Conservation (phyloP, 2,329 filamentous ascomycete species). For the Atkinsonella texensis region DNA sequence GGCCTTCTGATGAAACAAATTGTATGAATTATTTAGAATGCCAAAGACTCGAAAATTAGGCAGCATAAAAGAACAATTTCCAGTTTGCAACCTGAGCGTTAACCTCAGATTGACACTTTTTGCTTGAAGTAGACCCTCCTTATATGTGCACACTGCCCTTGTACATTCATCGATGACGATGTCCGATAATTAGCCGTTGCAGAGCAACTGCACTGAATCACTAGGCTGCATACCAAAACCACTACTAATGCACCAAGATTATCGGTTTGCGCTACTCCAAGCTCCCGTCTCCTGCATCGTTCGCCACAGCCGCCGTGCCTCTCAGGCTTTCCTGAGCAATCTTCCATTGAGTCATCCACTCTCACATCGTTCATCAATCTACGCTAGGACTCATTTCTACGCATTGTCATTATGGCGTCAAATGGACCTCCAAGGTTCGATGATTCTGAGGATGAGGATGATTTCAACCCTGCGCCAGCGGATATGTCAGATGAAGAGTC, state of each 20-base stretch:
- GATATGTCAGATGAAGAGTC: constrained; percentile 54
- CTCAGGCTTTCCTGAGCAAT: neutral
- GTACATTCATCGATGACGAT: neutral
- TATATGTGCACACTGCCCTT: no score
- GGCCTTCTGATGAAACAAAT: no score
- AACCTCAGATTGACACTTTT: no score
- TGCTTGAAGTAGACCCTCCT: no score
- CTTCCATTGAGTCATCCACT: neutral
- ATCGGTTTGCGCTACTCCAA: neutral
- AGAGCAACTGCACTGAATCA: neutral
- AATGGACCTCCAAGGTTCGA: constrained; percentile 37
- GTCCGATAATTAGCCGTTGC: neutral
- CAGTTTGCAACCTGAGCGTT: no score
- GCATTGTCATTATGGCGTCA: constrained; percentile 29
- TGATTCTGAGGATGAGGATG: constrained; percentile 66
- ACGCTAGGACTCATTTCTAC: neutral
- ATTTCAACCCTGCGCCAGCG: constrained; percentile 76
- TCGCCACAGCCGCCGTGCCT: neutral
- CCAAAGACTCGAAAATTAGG: no score
- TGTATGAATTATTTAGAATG: no score
- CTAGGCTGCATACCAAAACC: neutral
- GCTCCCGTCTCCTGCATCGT: neutral
- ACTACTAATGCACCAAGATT: neutral
- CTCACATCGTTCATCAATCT: neutral
- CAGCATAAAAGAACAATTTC: no score